phyloP scores from a whole-genome alignment of 2,329 filamentous ascomycete species.

The Fusarium marasasianum region DNA sequence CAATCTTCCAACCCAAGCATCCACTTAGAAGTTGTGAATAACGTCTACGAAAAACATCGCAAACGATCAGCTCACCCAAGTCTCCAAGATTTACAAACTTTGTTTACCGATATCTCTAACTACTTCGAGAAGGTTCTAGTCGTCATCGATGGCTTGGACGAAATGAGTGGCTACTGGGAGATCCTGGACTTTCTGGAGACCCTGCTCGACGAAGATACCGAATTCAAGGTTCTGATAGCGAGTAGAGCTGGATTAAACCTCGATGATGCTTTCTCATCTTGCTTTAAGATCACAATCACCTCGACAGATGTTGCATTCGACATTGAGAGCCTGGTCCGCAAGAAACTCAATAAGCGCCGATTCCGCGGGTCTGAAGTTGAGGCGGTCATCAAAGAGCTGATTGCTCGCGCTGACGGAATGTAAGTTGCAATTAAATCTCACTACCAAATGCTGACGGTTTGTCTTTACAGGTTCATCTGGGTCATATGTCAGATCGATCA shows the following conservation, averaged over 20 bases:
- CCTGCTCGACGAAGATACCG: neutral
- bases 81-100: neutral
- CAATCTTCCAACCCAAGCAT: neutral
- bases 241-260: neutral
- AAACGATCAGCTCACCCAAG: neutral
- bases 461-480: neutral
- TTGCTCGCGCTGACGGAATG: neutral
- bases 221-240: neutral
- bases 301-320: neutral
- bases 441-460: rapidly evolving
- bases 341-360: neutral
- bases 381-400: rapidly evolving
- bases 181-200: neutral
- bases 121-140: neutral
- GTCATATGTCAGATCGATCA: neutral
- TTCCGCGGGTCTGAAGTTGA: neutral
- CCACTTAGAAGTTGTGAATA: neutral
- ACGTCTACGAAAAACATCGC: neutral
- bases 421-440: rapidly evolving
- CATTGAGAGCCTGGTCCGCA: neutral
- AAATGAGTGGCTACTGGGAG: neutral
- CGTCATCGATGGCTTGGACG: neutral
- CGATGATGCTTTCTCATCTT: neutral
- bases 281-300: neutral
- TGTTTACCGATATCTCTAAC: neutral